phyloP scores from a whole-genome alignment of 179 eudicot genomes.

The Silene vulgaris region DNA sequence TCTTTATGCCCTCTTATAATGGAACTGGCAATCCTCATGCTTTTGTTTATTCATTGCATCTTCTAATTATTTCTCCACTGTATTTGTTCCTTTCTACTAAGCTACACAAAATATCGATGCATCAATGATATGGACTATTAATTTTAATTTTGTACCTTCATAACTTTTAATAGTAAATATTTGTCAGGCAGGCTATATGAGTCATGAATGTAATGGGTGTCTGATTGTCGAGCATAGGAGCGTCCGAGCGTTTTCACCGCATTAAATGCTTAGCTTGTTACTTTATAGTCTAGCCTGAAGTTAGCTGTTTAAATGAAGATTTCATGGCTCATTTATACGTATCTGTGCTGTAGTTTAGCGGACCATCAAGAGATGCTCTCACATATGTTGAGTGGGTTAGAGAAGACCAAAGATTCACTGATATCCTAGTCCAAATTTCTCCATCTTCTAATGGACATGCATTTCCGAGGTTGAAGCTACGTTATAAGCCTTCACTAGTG shows the following conservation, averaged over 20 bases:
- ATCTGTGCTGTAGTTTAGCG: constrained; percentile 69
- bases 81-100: background rate
- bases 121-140: background rate
- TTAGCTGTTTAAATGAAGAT: background rate
- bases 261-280: background rate
- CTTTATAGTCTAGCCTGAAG: constrained; percentile 9
- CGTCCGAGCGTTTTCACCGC: background rate
- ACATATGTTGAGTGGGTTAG: constrained; percentile 68
- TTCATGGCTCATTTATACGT: background rate
- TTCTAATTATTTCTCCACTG: background rate
- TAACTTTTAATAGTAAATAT: background rate
- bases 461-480: constrained; percentile 83
- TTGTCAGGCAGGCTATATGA: background rate
- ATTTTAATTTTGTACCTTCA: background rate
- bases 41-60: background rate
- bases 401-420: constrained; percentile 67
- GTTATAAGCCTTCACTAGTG: constrained; percentile 85
- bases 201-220: background rate
- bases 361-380: constrained; percentile 73
- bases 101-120: background rate
- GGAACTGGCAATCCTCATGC: background rate
- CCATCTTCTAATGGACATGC: constrained; percentile 73
- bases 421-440: constrained; percentile 70
- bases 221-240: background rate
- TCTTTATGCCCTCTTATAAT: background rate